Evolutionary conservation across 1,284 basidiomycete species (phyloP), one percentile per base, ranked within the genome.

Genomic region (Moesziomyces sp.): DNA sequence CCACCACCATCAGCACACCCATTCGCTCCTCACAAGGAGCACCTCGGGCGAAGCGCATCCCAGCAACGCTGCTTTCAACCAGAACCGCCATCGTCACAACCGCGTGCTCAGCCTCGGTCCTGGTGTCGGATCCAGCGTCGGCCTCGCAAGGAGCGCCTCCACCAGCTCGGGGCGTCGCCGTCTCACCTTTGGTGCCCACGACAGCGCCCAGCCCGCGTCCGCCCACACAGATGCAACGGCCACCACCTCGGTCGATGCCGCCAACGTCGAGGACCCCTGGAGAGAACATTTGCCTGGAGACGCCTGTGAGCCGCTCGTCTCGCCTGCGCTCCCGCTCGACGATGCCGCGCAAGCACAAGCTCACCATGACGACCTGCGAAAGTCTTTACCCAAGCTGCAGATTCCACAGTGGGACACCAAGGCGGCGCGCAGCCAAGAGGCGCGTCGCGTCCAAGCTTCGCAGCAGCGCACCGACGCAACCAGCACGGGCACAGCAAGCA

Each of bases 241-340:
- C 7, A 28, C 19, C n/a, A 51, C 48, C 14, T 24, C 64, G 30
- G 63, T 73, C 5, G 50, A 56, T 3, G 68, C 66, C 3, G 75
- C 58, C 21, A 70, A 46, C 43, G 52, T 78, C 21, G 77, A 73
- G 14, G 78, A 79, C 42, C 78, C 78, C 0, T 79, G 78, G 78
- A 52, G 74, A 21, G 78, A 79, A 43, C 78, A 79, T 26, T 38
- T 55, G 1, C 59, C 66, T 3, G 57, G 38, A 13, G 78, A 79
- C 45, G 74, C 56, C 1, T 78, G 78, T 45, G 78, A 66, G 48
- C 61, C 65, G n/a, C 62, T 76, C 38, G 23, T 49, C 26, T 66
- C 74, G 54, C 68, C 76, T 8, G 69, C 71, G 0, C 35, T 73
- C 34, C 65, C 74, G 0, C 16, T 76, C 19, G 58, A 61, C 47